These are phyloP conservation scores for Hippophae rhamnoides DNA, from an alignment of 306 rosid species.

Conservation along the genomic window DNA sequence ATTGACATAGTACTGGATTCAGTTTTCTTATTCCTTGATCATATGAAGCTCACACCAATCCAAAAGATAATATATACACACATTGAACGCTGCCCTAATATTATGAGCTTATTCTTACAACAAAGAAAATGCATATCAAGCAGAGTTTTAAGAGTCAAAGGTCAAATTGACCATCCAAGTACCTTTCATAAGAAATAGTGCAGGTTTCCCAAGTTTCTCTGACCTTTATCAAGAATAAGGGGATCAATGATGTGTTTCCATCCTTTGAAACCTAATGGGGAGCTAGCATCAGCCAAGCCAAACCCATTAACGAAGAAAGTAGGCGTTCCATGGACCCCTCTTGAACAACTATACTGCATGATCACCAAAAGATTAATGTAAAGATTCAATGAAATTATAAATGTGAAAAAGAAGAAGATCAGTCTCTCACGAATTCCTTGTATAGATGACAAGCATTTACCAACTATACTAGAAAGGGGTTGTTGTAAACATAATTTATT, in stretches of 20 bases:
- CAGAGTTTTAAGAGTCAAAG: constrained; percentile 1
- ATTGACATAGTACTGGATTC: no score
- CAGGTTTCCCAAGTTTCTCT: constrained; percentile 16
- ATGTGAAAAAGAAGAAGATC: background rate
- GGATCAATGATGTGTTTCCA: constrained; percentile 71
- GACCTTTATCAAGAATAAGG: constrained; percentile 24
- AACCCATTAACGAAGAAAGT: constrained; percentile 85
- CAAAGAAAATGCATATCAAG: background rate
- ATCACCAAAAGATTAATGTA: constrained; percentile 6
- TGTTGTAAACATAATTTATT: no score
- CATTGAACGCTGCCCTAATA: background rate
- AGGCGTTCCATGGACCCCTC: constrained; percentile 88
- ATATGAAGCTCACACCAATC: no score
- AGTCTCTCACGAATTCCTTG: background rate
- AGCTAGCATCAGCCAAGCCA: constrained; percentile 46
- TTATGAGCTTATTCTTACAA: constrained; percentile 9
- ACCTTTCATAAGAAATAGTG: constrained; percentile 39
- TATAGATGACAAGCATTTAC: background rate
- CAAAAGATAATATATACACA: background rate
- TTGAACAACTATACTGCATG: constrained; percentile 62
- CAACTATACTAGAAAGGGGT: background rate
- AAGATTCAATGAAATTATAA: background rate
- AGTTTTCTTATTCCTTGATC: no score
- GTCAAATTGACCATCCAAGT: background rate
- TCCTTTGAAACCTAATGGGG: constrained; percentile 27